Conservation (phyloP, 306 rosid genomes). For the Abrus precatorius region DNA sequence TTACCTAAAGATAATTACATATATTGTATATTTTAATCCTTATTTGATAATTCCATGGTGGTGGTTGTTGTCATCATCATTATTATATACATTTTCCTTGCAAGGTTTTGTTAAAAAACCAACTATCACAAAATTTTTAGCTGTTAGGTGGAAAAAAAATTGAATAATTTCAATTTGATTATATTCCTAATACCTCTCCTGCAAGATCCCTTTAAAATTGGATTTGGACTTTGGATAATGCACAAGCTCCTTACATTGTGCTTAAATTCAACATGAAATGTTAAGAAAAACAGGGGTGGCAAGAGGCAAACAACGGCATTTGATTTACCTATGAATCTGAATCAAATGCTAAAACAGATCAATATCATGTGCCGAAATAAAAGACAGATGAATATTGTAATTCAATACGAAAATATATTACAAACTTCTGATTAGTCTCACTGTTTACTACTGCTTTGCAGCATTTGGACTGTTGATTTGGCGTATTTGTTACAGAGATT, state of each 20-base stretch:
- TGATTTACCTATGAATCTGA: conserved; percentile 3
- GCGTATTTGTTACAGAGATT: conserved; percentile 85
- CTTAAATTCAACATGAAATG: no score
- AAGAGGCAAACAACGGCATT: background rate
- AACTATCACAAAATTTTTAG: conserved; percentile 1
- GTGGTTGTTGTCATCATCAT: background rate
- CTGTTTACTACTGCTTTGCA: conserved; percentile 61
- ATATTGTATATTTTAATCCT: conserved; percentile 4
- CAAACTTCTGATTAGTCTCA: conserved; percentile 44
- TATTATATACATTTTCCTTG: background rate
- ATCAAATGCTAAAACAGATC: conserved; percentile 33
- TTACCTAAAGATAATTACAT: background rate
- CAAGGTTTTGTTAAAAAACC: background rate
- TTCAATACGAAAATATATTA: conserved; percentile 34
- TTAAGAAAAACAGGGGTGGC: no score
- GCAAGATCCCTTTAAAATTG: background rate
- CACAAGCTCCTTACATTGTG: no score
- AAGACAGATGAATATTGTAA: background rate
- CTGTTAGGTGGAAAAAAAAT: background rate
- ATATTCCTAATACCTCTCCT: background rate
- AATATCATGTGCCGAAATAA: conserved; percentile 28
- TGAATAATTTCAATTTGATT: background rate
- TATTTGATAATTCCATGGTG: background rate
- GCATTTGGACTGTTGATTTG: conserved; percentile 97
- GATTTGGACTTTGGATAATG: no score